phyloP scores from a whole-genome alignment of 352 stramenopile genomes.

The Pythium folliculosum region DNA sequence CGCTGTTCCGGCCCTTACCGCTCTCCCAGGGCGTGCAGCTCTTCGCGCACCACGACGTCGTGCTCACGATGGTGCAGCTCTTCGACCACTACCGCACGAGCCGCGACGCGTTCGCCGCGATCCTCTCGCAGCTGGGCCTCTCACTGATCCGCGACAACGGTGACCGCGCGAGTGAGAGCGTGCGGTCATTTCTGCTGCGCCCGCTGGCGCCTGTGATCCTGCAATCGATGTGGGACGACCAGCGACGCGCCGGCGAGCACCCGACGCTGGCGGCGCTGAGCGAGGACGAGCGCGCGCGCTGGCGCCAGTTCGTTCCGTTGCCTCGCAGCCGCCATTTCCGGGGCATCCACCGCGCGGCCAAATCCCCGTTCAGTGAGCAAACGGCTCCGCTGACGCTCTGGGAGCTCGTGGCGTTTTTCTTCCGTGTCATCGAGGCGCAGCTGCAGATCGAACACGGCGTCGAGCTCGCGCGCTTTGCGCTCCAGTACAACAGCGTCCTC shows the following conservation, averaged over 20 bases:
- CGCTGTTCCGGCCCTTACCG: neutral
- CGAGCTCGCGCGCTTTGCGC: neutral
- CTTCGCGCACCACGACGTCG: slow-evolving; percentile 2
- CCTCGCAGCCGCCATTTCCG: neutral
- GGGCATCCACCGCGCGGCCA: neutral
- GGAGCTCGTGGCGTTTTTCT: slow-evolving; percentile 1
- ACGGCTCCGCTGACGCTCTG: neutral
- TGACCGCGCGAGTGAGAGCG: neutral
- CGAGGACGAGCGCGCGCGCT: neutral
- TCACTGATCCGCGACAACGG: neutral
- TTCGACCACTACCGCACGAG: slow-evolving; percentile 4
- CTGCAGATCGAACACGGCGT: slow-evolving; percentile 1
- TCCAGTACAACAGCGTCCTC: slow-evolving; percentile 6
- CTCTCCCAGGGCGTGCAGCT: neutral
- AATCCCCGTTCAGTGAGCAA: neutral
- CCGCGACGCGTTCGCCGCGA: neutral
- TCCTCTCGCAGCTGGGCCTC: neutral
- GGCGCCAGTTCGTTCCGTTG: neutral
- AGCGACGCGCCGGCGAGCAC: neutral
- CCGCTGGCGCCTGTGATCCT: neutral
- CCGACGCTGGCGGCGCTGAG: neutral
- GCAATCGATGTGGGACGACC: neutral
- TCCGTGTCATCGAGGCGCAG: neutral
- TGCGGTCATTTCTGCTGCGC: neutral
- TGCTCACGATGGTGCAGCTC: slow-evolving; percentile 4